Percentiles rank a stretch among this genome's conserved stretches.
Evolutionary conservation across 129 eudicot species (phyloP).

Genomic region (Centrapalus pauciflorus): DNA sequence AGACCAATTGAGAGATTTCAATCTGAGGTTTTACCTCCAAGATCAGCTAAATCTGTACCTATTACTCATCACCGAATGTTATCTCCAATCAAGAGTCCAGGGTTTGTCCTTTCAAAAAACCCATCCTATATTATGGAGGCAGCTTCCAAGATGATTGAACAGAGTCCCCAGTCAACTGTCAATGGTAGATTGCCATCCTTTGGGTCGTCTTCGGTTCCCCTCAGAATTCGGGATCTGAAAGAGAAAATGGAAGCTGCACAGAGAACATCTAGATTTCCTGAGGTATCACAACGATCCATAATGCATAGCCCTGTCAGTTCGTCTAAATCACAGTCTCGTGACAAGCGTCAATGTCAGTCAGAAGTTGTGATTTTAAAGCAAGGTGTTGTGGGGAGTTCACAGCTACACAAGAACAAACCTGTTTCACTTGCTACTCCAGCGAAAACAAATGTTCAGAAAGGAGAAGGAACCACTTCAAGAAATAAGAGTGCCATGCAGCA

Average conservation of each 20-base stretch:
- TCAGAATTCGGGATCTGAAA: slow-evolving; percentile 59
- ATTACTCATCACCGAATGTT: slow-evolving; percentile 65
- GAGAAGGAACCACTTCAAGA: slow-evolving; percentile 43
- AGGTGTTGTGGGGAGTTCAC: slow-evolving; percentile 33
- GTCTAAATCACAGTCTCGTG: slow-evolving; percentile 42
- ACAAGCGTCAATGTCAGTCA: slow-evolving; percentile 33
- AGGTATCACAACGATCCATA: slow-evolving; percentile 39
- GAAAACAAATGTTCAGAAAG: slow-evolving; percentile 44
- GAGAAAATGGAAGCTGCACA: slow-evolving; percentile 74
- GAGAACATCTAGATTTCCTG: slow-evolving; percentile 33
- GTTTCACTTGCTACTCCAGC: slow-evolving; percentile 43
- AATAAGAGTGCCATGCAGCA: slow-evolving; percentile 37
- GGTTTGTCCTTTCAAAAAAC: slow-evolving; percentile 65
- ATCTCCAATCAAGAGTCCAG: slow-evolving; percentile 98
- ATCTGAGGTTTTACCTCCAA: slow-evolving; percentile 84
- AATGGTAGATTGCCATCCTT: slow-evolving; percentile 38
- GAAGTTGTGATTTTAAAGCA: slow-evolving; percentile 43
- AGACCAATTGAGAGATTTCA: slow-evolving; percentile 90
- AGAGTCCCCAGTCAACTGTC: slow-evolving; percentile 54
- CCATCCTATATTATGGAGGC: slow-evolving; percentile 79
- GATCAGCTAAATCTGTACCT: slow-evolving; percentile 76
- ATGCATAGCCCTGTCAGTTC: slow-evolving; percentile 28
- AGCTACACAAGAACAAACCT: slow-evolving; percentile 52
- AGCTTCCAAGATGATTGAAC: slow-evolving; percentile 78
- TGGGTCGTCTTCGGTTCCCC: slow-evolving; percentile 58